Evolutionary conservation across 352 stramenopile species (phyloP).

Genomic region (Pythium dissotocum): DNA sequence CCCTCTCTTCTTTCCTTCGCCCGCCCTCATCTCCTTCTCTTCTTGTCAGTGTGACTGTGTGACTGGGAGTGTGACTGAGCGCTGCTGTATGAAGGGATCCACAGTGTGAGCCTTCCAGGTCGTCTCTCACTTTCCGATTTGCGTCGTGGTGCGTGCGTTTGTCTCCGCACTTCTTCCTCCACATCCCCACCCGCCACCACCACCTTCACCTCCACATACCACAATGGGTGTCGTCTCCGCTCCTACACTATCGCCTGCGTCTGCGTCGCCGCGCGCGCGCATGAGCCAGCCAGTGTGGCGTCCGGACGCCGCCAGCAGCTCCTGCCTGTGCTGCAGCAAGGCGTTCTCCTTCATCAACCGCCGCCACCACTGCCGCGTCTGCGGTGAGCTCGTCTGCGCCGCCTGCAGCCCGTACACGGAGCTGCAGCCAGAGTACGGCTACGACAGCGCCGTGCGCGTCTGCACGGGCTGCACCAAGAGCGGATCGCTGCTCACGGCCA

Average conservation of each 20-base stretch:
- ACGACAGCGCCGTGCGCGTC: constrained; percentile 68
- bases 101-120: background rate
- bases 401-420: constrained; percentile 68
- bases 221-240: constrained; percentile 18
- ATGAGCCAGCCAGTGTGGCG: constrained; percentile 54
- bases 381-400: constrained; percentile 73
- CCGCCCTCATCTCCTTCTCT: constrained; percentile 8
- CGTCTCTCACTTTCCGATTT: constrained; percentile 28
- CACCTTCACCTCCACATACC: background rate
- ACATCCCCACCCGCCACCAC: background rate
- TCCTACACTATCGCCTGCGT: constrained; percentile 11
- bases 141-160: constrained; percentile 14
- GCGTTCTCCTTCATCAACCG: constrained; percentile 76
- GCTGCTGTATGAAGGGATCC: background rate
- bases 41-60: constrained; percentile 7
- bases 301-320: constrained; percentile 68
- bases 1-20: background rate
- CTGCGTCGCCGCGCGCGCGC: constrained; percentile 17
- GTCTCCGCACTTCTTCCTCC: constrained; percentile 1
- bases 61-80: background rate
- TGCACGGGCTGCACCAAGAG: constrained; percentile 62
- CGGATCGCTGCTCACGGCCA: constrained; percentile 19
- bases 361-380: constrained; percentile 80
- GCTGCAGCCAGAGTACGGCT: constrained; percentile 62
- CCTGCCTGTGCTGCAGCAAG: constrained; percentile 66